phyloP scores from a whole-genome alignment of 768 basidiomycete species.

The Lyophyllum decastes region DNA sequence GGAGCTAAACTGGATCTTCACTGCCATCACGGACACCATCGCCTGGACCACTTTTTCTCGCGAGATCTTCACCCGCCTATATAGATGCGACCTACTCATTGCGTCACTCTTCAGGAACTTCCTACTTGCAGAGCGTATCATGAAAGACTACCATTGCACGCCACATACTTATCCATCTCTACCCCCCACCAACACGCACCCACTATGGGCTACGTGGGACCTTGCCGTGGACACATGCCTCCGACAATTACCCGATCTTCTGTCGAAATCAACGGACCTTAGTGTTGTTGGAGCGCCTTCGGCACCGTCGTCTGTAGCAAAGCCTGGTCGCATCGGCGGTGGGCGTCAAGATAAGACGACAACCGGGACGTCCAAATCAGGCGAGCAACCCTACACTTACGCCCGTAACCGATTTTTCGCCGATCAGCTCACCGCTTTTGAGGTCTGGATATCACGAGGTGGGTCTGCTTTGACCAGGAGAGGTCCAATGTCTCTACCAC shows the following conservation, averaged over 20 bases:
- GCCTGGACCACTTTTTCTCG: conserved; percentile 98
- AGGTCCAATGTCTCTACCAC: conserved; percentile 74
- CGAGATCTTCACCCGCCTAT: conserved; percentile 90
- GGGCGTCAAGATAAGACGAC: conserved; percentile 21
- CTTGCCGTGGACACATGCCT: conserved; percentile 93
- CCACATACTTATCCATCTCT: conserved; percentile 91
- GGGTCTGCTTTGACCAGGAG: conserved; percentile 80
- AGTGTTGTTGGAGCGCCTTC: conserved; percentile 19
- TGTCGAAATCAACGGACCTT: conserved; percentile 42
- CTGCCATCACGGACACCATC: conserved; percentile 97
- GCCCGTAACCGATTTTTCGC: conserved; percentile 90
- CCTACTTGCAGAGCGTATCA: conserved; percentile 94
- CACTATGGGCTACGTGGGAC: conserved; percentile 97
- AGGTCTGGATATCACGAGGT: conserved; percentile 96
- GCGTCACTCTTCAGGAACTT: conserved; percentile 98
- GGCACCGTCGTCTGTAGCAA: conserved; percentile 29
- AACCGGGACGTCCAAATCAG: conserved; percentile 23
- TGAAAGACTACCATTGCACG: conserved; percentile 97
- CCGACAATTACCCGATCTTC: conserved; percentile 86
- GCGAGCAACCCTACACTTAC: conserved; percentile 66
- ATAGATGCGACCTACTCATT: conserved; percentile 93
- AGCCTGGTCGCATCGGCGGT: conserved; percentile 43
- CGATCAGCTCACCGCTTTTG: conserved; percentile 95
- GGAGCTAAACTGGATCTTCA: conserved; percentile 99
- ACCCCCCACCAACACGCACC: conserved; percentile 95